A percentile compares a stretch with the other conserved stretches of the same genome.
phyloP scores from a whole-genome alignment of 2,329 filamentous ascomycete species.

The Orbilia oligospora region DNA sequence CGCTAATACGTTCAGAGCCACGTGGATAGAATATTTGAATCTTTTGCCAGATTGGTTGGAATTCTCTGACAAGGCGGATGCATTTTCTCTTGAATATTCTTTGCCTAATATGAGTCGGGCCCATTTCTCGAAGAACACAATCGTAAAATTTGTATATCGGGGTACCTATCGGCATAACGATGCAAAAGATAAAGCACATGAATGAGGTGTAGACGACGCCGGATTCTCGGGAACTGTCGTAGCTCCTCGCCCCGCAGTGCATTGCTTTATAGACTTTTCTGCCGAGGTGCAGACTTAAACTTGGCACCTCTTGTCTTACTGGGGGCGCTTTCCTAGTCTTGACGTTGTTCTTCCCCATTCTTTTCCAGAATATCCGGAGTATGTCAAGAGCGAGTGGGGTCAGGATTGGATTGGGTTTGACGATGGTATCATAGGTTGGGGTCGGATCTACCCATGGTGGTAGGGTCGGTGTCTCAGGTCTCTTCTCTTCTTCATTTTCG shows the following conservation, averaged over 20 bases:
- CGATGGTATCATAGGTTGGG: neutral
- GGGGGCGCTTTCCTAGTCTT: neutral
- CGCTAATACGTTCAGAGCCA: neutral
- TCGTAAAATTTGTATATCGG: neutral
- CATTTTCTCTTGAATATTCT: neutral
- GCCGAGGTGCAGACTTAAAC: neutral
- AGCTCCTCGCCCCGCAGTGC: neutral
- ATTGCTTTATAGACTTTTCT: neutral
- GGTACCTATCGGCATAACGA: neutral
- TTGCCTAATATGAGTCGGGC: neutral
- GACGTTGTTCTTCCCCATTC: neutral
- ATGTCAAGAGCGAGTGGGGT: neutral
- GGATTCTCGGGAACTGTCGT: slow-evolving; percentile 5
- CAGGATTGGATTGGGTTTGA: neutral
- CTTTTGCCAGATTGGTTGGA: neutral
- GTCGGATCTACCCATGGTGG: neutral
- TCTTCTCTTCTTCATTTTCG: neutral
- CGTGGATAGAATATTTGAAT: slow-evolving; percentile 1
- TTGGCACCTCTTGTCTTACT: neutral
- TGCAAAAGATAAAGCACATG: neutral
- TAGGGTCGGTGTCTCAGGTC: neutral
- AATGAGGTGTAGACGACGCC: neutral
- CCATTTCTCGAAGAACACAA: neutral
- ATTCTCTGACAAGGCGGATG: neutral
- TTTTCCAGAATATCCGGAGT: slow-evolving; percentile 17